A percentile compares a stretch with the other conserved stretches of the same genome.
Conservation (phyloP, 208 protist species). For the Trypanosoma platydactyli region DNA sequence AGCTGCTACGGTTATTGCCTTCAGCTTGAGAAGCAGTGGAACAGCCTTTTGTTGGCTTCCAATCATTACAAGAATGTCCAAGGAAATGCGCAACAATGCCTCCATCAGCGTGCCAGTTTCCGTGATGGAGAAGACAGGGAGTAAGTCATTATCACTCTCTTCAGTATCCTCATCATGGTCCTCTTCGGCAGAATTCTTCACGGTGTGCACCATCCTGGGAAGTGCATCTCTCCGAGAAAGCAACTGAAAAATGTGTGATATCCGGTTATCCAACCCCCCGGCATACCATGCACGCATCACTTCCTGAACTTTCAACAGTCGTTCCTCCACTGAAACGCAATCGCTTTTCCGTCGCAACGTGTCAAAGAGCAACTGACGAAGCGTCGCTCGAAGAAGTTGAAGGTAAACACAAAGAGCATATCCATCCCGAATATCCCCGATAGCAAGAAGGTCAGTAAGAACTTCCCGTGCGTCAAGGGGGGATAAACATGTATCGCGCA, state of each 20-base stretch:
- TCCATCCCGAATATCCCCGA: slow-evolving; percentile 4
- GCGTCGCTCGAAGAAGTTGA: slow-evolving; percentile 21
- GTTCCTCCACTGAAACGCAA: slow-evolving; percentile 8
- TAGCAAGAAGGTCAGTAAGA: slow-evolving; percentile 27
- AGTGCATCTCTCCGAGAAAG: slow-evolving; percentile 20
- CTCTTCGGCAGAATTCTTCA: slow-evolving; percentile 11
- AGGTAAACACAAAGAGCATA: slow-evolving; percentile 20
- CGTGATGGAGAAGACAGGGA: neutral
- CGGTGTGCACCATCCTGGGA: slow-evolving; percentile 18
- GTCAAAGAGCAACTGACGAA: slow-evolving; percentile 40
- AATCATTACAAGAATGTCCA: slow-evolving; percentile 17
- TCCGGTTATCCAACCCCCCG: slow-evolving; percentile 22
- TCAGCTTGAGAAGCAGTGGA: slow-evolving; percentile 20
- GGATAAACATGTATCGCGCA: neutral
- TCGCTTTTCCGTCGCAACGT: slow-evolving; percentile 24
- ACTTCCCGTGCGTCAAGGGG: slow-evolving; percentile 32
- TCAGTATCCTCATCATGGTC: slow-evolving; percentile 3
- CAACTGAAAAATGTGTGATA: slow-evolving; percentile 11
- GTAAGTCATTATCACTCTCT: slow-evolving; percentile 11
- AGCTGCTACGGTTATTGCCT: neutral
- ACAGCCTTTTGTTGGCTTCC: slow-evolving; percentile 4
- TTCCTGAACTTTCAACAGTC: neutral
- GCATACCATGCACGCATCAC: slow-evolving; percentile 51
- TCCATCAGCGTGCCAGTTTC: neutral
- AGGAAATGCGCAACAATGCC: slow-evolving; percentile 7